Percentiles rank a stretch among this genome's conserved stretches.
These are phyloP conservation scores for Populus deltoides DNA, from an alignment of 345 rosid genomes.

Conservation along the genomic window DNA sequence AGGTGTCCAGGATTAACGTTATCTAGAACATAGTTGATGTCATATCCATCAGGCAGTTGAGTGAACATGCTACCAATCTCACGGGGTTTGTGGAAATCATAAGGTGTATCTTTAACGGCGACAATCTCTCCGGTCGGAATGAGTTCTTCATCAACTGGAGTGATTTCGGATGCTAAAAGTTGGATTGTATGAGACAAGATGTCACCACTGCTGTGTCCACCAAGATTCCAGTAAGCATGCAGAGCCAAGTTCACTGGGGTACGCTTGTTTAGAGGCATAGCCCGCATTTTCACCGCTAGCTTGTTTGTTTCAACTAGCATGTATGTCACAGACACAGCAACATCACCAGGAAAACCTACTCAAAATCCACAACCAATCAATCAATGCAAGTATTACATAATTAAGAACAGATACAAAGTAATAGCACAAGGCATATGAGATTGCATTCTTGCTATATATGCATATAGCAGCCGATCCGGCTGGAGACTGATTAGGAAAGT, in stretches of 20 bases:
- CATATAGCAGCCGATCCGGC: too few relatives aligned
- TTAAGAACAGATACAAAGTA: too few relatives aligned
- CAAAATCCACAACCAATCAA: not conserved
- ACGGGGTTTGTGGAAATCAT: conserved; percentile 53
- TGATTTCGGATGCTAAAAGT: conserved; percentile 42
- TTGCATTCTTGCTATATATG: too few relatives aligned
- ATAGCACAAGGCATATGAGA: too few relatives aligned
- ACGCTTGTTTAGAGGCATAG: conserved; percentile 47
- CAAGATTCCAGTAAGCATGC: conserved; percentile 86
- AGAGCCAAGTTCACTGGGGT: conserved; percentile 78
- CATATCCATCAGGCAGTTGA: conserved; percentile 58
- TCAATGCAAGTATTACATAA: not conserved
- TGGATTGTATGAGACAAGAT: conserved; percentile 62
- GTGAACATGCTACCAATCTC: conserved; percentile 46
- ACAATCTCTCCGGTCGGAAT: conserved; percentile 70
- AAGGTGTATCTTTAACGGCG: conserved; percentile 47
- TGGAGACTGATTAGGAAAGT: too few relatives aligned
- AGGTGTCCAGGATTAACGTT: conserved; percentile 28
- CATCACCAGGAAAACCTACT: conserved; percentile 75
- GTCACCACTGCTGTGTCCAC: conserved; percentile 58
- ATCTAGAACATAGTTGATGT: conserved; percentile 68
- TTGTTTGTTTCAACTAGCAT: conserved; percentile 46
- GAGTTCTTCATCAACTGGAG: conserved; percentile 65
- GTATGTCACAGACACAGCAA: conserved; percentile 59
- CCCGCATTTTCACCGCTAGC: conserved; percentile 56